Evolutionary conservation across 352 stramenopile genomes (phyloP), one percentile per base, ranked within the genome.

Genomic region (Plasmopara muralis): DNA sequence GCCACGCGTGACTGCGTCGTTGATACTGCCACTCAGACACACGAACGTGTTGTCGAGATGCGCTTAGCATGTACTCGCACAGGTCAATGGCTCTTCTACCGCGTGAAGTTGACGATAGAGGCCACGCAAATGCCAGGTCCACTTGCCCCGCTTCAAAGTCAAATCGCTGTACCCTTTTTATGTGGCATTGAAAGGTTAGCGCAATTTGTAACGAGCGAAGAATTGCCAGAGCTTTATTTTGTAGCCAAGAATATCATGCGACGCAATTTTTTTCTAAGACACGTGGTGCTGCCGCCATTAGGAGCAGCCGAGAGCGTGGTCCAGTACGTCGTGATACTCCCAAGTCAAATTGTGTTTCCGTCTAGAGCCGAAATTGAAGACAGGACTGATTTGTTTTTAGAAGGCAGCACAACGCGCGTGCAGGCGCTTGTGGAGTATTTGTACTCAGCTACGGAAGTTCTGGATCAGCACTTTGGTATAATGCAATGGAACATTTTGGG

Each of bases 401-500:
- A 87, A 33, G 77, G 86, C 20, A 89, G 77, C 18, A 90, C 79
- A 2, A 85, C 64, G 9, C 77, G 78, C 14, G 68, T 89, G 8
- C 77, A 90, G 62, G 64, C 70, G 12, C 43, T 90, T 10, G 79
- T 92, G 55, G 82, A 92, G 60, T 74, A 88, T 41, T 70, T 92
- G 39, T 92, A 92, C 62, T 92, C 82, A 35, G 82, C 82, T 14
- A 92, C 79, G 2, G 79, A 89, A 43, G 77, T 89, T 29, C 54
- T 92, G 48, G 82, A 92, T 55, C 77, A 90, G 59, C 79, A 89
- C 43, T 78, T 82, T 67, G 88, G 77, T 35, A 92, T 90, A 79
- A 79, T 90, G 14, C 82, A 92, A 64, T 92, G 82, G 82, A 92
- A 92, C 37, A 90, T 92, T 44, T 50, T 92, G 2, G 82, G 82